A percentile compares a stretch with the other conserved stretches of the same genome.
Conservation (phyloP, 1,284 basidiomycete species). For the Ganoderma meredithae region DNA sequence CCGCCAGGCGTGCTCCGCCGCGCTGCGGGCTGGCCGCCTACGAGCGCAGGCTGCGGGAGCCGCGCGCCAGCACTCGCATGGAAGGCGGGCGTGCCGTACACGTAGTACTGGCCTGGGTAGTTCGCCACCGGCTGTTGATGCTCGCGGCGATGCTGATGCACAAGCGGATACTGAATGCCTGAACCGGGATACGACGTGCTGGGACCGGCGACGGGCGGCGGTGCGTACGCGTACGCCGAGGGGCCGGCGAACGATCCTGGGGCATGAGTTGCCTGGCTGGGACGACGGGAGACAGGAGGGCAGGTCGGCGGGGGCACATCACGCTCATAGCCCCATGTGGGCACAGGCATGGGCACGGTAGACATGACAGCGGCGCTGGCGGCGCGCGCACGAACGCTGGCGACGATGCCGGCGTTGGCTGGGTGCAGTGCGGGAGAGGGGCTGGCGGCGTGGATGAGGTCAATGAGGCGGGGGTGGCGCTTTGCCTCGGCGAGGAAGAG, state of each 20-base stretch:
- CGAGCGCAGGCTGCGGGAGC: slow-evolving; percentile 13
- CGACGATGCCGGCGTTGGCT: slow-evolving; percentile 11
- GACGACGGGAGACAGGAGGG: slow-evolving; percentile 11
- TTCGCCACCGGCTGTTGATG: slow-evolving; percentile 8
- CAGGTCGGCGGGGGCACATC: slow-evolving; percentile 28
- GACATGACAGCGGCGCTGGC: slow-evolving; percentile 22
- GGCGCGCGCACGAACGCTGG: slow-evolving; percentile 22
- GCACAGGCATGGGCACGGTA: slow-evolving; percentile 14
- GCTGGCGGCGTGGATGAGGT: slow-evolving; percentile 39
- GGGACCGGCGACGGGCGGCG: slow-evolving; percentile 12
- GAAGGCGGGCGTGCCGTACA: slow-evolving; percentile 9
- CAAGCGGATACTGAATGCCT: slow-evolving; percentile 13
- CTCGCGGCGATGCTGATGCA: background rate
- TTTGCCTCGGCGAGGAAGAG: slow-evolving; percentile 41
- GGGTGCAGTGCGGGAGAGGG: slow-evolving; percentile 18
- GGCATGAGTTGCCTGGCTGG: background rate
- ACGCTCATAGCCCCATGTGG: slow-evolving; percentile 32
- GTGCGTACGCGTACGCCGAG: slow-evolving; percentile 17
- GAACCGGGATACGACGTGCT: slow-evolving; percentile 11
- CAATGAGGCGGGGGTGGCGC: slow-evolving; percentile 39
- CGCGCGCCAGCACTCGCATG: background rate
- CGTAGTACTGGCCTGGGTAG: slow-evolving; percentile 13
- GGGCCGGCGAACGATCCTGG: slow-evolving; percentile 6
- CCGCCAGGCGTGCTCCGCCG: slow-evolving; percentile 24
- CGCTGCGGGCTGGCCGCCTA: slow-evolving; percentile 15